Percentiles rank a stretch among this genome's conserved stretches.
These are phyloP conservation scores for Chrysoporthe puriensis DNA, from an alignment of 2,329 filamentous ascomycete species.

Conservation along the genomic window DNA sequence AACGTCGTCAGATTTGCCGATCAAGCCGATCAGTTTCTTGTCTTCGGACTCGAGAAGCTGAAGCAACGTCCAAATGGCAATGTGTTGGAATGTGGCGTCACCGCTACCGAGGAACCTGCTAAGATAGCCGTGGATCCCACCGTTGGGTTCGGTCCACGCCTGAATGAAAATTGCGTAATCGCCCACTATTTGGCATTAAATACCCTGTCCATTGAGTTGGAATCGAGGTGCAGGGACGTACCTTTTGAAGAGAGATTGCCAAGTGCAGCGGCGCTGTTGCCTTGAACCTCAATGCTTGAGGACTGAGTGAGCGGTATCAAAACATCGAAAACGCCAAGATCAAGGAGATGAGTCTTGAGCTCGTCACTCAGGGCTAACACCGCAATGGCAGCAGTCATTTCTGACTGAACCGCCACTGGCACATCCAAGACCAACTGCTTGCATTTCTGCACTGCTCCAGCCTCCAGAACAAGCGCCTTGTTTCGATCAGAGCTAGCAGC, in stretches of 20 bases:
- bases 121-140: constrained; percentile 94
- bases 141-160: constrained; percentile 90
- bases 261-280: constrained; percentile 93
- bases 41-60: constrained; percentile 96
- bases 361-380: constrained; percentile 95
- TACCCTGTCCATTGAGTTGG: constrained; percentile 25
- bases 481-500: constrained; percentile 97
- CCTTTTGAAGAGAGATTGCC: constrained; percentile 97
- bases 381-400: constrained; percentile 99
- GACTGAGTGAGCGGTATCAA: constrained; percentile 94
- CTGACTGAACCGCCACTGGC: constrained; percentile 91
- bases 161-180: constrained; percentile 96
- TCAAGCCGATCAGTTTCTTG: constrained; percentile 81
- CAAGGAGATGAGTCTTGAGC: constrained; percentile 87
- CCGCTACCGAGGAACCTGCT: constrained; percentile 91
- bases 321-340: constrained; percentile 93
- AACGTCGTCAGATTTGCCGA: constrained; percentile 87
- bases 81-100: constrained; percentile 97
- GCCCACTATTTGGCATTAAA: constrained; percentile 64
- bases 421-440: constrained; percentile 95
- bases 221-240: constrained; percentile 45
- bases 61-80: constrained; percentile 96
- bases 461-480: constrained; percentile 96
- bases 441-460: constrained; percentile 97
- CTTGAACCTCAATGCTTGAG: constrained; percentile 95